Conservation (phyloP, 176 grass and related monocot genomes). For the Musa schizocarpa region DNA sequence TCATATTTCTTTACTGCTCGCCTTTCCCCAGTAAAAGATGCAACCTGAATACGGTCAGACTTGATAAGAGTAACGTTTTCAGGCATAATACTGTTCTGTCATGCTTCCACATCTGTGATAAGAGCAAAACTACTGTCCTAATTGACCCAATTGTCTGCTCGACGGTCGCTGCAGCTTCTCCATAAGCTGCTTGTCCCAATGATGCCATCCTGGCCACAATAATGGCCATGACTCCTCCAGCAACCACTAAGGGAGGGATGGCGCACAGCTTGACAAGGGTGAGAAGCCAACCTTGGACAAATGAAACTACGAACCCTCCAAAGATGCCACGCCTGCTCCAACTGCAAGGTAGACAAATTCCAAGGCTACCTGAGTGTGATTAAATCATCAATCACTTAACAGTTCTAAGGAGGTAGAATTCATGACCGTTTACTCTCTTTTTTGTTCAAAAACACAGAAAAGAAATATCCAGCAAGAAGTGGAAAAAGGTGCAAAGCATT, state of each 20-base stretch:
- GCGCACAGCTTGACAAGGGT: too few species aligned
- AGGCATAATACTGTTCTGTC: background rate
- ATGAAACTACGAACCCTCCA: background rate
- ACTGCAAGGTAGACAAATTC: slow-evolving; percentile 72
- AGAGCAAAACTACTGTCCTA: slow-evolving; percentile 33
- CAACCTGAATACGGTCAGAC: slow-evolving; percentile 40
- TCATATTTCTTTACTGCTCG: slow-evolving; percentile 67
- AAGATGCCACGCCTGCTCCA: slow-evolving; percentile 52
- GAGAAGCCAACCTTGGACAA: too few species aligned
- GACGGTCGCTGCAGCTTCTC: slow-evolving; percentile 61
- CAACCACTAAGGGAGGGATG: slow-evolving; percentile 43
- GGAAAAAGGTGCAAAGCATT: background rate
- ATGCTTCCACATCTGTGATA: background rate
- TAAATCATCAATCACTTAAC: background rate
- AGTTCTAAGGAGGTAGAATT: background rate
- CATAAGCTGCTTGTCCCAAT: slow-evolving; percentile 28
- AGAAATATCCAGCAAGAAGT: background rate
- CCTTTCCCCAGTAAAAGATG: slow-evolving; percentile 91
- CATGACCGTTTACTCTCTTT: background rate
- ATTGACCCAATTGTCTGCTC: slow-evolving; percentile 93
- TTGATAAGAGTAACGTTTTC: too few species aligned
- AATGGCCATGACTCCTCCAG: slow-evolving; percentile 85
- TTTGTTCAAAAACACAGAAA: background rate
- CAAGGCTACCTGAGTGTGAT: slow-evolving; percentile 34
- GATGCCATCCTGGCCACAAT: slow-evolving; percentile 92